These are phyloP conservation scores for Discostella stelligeroides DNA, from an alignment of 108 stramenopile species.

Conservation along the genomic window DNA sequence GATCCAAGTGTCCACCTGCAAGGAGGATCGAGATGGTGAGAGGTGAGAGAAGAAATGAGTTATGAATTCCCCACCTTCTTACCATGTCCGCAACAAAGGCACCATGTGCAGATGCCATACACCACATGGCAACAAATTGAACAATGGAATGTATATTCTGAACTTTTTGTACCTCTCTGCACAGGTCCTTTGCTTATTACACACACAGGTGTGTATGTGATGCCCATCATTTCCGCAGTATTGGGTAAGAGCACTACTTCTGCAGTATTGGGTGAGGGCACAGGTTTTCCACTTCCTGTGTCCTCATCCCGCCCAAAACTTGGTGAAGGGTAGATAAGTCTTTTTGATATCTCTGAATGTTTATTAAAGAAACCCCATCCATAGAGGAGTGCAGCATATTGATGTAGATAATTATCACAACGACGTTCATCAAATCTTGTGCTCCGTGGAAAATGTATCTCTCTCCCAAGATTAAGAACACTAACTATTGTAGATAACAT, in stretches of 20 bases:
- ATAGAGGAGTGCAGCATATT: constrained; percentile 70
- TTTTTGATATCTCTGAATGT: constrained; percentile 73
- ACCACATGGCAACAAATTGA: constrained; percentile 76
- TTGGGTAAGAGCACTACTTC: too few species aligned
- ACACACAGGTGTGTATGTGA: constrained; percentile 57
- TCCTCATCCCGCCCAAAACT: constrained; percentile 23
- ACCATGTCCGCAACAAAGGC: constrained; percentile 55
- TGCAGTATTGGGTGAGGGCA: too few species aligned
- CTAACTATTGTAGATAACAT: constrained; percentile 82
- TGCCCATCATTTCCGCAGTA: constrained; percentile 39
- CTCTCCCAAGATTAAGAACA: constrained; percentile 58
- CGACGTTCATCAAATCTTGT: constrained; percentile 52
- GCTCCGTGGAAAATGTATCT: constrained; percentile 59
- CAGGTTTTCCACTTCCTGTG: constrained; percentile 3
- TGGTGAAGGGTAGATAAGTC: constrained; percentile 50
- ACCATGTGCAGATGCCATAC: constrained; percentile 71
- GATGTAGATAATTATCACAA: constrained; percentile 68
- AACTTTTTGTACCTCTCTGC: constrained; percentile 45
- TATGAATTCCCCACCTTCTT: background rate
- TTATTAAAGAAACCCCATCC: constrained; percentile 70
- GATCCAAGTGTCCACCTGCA: constrained; percentile 69
- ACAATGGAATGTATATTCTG: constrained; percentile 73
- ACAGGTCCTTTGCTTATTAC: constrained; percentile 55
- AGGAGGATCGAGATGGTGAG: background rate
- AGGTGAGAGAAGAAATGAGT: background rate